Conservation (phyloP, 805 yeast species). For the Geotrichum ghanense region DNA sequence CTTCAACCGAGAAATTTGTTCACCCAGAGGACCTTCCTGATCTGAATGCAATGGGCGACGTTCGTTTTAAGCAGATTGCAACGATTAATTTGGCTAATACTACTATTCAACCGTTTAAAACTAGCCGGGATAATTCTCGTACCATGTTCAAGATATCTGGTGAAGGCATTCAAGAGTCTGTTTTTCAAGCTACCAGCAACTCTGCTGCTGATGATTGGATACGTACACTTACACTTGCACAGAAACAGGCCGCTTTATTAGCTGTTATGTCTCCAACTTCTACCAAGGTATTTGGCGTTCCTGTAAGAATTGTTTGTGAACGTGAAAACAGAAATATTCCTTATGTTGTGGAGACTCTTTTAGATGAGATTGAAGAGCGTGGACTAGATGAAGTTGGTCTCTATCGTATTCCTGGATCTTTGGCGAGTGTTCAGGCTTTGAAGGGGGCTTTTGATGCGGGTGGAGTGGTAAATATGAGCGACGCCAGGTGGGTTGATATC, state of each 20-base stretch:
- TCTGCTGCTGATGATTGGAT: constrained; percentile 70
- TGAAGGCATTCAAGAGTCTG: constrained; percentile 40
- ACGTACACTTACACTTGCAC: constrained; percentile 19
- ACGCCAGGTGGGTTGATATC: constrained; percentile 60
- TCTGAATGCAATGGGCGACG: constrained; percentile 26
- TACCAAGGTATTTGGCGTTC: constrained; percentile 73
- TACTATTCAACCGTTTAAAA: constrained; percentile 28
- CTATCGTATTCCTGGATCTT: constrained; percentile 63
- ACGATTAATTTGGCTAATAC: constrained; percentile 35
- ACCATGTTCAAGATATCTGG: constrained; percentile 32
- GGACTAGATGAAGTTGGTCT: constrained; percentile 88
- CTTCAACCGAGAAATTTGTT: constrained; percentile 33
- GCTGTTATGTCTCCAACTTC: constrained; percentile 12
- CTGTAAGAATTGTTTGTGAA: constrained; percentile 62
- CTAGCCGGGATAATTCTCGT: constrained; percentile 14
- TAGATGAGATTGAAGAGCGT: constrained; percentile 69
- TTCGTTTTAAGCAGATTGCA: constrained; percentile 38
- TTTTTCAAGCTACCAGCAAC: constrained; percentile 56
- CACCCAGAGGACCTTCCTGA: constrained; percentile 51
- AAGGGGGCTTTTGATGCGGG: constrained; percentile 46
- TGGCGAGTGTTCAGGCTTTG: constrained; percentile 43
- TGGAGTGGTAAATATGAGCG: constrained; percentile 31
- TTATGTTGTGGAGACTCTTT: constrained; percentile 47
- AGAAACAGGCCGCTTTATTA: constrained; percentile 15
- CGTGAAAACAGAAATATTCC: constrained; percentile 61